Evolutionary conservation across 2,329 filamentous ascomycete genomes (phyloP).

Genomic region (Colletotrichum echinochloae): DNA sequence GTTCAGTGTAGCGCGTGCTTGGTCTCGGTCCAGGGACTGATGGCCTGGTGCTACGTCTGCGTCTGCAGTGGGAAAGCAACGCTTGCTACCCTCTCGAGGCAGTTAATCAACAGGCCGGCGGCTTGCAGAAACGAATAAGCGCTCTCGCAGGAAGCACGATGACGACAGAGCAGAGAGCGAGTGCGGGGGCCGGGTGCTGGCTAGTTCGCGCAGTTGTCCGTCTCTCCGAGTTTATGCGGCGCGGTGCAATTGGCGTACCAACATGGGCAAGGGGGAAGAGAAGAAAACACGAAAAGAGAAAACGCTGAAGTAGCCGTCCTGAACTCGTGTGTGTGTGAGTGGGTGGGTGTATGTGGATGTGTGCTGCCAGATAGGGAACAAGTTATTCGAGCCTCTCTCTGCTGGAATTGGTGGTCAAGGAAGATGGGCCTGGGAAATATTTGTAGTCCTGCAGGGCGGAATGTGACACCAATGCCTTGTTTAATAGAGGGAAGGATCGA

Average conservation of each 20-base stretch:
- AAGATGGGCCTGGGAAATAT: constrained; percentile 24
- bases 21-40: constrained; percentile 26
- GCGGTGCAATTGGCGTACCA: constrained; percentile 11
- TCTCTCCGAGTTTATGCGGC: constrained; percentile 12
- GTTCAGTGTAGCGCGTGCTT: constrained; percentile 17
- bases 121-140: constrained; percentile 11
- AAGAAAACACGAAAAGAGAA: background rate
- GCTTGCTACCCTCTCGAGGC: constrained; percentile 13
- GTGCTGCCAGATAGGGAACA: background rate
- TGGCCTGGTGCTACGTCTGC: constrained; percentile 17
- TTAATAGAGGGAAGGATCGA: constrained; percentile 24
- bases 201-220: constrained; percentile 5
- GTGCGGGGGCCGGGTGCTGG: constrained; percentile 28
- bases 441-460: constrained; percentile 30
- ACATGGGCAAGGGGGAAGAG: background rate
- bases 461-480: constrained; percentile 18
- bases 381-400: constrained; percentile 6
- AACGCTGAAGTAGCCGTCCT: constrained; percentile 15
- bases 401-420: constrained; percentile 14
- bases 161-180: constrained; percentile 34
- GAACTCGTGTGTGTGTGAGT: background rate
- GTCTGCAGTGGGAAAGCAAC: constrained; percentile 5
- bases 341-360: background rate
- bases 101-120: constrained; percentile 26
- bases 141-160: constrained; percentile 36